These are phyloP conservation scores for Jacaranda mimosifolia DNA, from an alignment of 257 asterid species.

Conservation along the genomic window DNA sequence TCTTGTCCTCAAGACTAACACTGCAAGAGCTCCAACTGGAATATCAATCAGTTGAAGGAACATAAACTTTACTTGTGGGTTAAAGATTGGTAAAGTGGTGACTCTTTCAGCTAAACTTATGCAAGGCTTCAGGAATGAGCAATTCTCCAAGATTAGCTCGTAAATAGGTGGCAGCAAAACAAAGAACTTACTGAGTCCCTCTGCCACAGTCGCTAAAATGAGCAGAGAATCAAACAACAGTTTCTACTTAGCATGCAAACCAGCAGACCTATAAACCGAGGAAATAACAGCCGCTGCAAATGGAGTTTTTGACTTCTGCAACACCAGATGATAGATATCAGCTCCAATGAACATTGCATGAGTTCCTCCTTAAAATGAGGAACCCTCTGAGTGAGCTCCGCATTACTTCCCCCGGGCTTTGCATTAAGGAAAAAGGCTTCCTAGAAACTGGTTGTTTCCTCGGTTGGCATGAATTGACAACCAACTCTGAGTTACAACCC, in stretches of 20 bases:
- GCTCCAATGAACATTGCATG: constrained; percentile 83
- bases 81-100: too few relatives aligned
- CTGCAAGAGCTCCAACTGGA: too few relatives aligned
- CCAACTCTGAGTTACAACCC: constrained; percentile 72
- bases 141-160: constrained; percentile 89
- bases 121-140: too few relatives aligned
- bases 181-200: constrained; percentile 95
- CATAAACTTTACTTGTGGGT: too few relatives aligned
- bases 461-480: constrained; percentile 45
- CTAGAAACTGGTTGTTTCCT: constrained; percentile 60
- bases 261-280: constrained; percentile 72
- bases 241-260: too few relatives aligned
- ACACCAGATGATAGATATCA: constrained; percentile 78
- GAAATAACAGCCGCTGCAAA: constrained; percentile 82
- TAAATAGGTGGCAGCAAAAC: constrained; percentile 93
- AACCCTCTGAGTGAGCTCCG: constrained; percentile 58
- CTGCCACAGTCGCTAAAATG: constrained; percentile 85
- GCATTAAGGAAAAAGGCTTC: constrained; percentile 74
- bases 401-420: constrained; percentile 82
- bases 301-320: constrained; percentile 61
- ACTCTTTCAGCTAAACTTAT: too few relatives aligned
- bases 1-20: too few relatives aligned
- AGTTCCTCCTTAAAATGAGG: constrained; percentile 56
- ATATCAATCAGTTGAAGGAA: too few relatives aligned
- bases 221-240: constrained; percentile 84